Percentiles rank a stretch among this genome's conserved stretches.
Conservation (phyloP, 2,329 filamentous ascomycete genomes). For the Ophiosphaerella korrae region DNA sequence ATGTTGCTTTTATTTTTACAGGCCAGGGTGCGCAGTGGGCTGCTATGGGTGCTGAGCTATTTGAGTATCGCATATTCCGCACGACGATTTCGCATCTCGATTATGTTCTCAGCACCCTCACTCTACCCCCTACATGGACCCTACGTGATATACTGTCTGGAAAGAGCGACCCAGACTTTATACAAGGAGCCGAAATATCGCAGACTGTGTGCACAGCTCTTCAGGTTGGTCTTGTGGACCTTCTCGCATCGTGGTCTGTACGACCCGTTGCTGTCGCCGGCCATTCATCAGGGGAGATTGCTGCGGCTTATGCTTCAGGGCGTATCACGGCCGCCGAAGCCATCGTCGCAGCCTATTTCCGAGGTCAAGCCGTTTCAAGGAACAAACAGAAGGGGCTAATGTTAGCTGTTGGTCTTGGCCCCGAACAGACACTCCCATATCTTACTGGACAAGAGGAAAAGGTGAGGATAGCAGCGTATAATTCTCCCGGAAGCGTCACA, state of each 20-base stretch:
- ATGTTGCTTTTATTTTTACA: slow-evolving; percentile 34
- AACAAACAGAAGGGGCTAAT: slow-evolving; percentile 23
- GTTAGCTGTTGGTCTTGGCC: slow-evolving; percentile 27
- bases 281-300: slow-evolving; percentile 36
- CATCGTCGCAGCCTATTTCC: slow-evolving; percentile 23
- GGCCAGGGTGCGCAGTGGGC: slow-evolving; percentile 37
- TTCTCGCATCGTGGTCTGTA: slow-evolving; percentile 19
- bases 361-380: slow-evolving; percentile 13
- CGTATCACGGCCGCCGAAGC: slow-evolving; percentile 21
- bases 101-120: background rate
- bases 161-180: background rate
- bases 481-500: slow-evolving; percentile 30
- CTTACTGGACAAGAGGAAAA: slow-evolving; percentile 6
- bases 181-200: slow-evolving; percentile 16
- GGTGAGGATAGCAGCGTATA: slow-evolving; percentile 22
- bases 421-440: background rate
- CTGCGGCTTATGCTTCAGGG: slow-evolving; percentile 27
- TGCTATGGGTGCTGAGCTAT: slow-evolving; percentile 25
- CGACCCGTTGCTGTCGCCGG: slow-evolving; percentile 13
- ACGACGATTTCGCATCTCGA: slow-evolving; percentile 4
- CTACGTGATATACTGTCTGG: slow-evolving; percentile 1
- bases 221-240: slow-evolving; percentile 28
- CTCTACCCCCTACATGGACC: background rate
- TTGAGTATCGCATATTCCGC: slow-evolving; percentile 8
- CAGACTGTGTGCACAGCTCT: slow-evolving; percentile 30